phyloP scores from a whole-genome alignment of 805 yeast genomes.

The Cephaloascus fragrans region DNA sequence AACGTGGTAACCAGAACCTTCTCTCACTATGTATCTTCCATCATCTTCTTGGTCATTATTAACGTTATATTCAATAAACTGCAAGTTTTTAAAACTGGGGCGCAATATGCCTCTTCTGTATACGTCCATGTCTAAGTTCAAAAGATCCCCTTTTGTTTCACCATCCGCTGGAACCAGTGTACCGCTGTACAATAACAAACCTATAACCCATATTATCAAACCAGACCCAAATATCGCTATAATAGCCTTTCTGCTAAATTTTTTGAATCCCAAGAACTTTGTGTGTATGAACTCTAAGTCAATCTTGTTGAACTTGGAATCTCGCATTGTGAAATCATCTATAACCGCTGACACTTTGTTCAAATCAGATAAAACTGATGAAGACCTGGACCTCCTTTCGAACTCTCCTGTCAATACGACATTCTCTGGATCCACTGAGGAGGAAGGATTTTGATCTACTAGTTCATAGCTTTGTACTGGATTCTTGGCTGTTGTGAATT shows the following conservation, averaged over 20 bases:
- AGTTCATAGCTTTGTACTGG: slow-evolving; percentile 11
- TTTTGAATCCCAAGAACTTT: slow-evolving; percentile 1
- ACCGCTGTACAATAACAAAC: slow-evolving; percentile 6
- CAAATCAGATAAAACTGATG: slow-evolving; percentile 20
- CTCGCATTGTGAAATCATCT: slow-evolving; percentile 15
- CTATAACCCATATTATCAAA: slow-evolving; percentile 15
- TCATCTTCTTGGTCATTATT: neutral
- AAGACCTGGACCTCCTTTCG: slow-evolving; percentile 7
- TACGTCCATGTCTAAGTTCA: neutral
- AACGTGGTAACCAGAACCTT: neutral
- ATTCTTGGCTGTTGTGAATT: neutral
- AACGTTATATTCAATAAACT: too few species aligned
- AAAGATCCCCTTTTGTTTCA: too few species aligned
- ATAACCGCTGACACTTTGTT: slow-evolving; percentile 8
- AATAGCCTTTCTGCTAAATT: slow-evolving; percentile 2
- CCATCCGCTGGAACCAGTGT: too few species aligned
- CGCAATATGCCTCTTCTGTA: neutral
- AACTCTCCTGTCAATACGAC: slow-evolving; percentile 1
- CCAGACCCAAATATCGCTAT: slow-evolving; percentile 2
- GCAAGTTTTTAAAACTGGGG: too few species aligned
- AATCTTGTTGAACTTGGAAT: slow-evolving; percentile 9
- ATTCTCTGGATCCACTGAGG: slow-evolving; percentile 1
- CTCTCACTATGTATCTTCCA: neutral
- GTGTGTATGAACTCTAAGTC: slow-evolving; percentile 3
- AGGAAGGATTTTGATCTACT: slow-evolving; percentile 7